Conservation (phyloP, 2,329 filamentous ascomycete genomes). For the Fusarium kyushuense region DNA sequence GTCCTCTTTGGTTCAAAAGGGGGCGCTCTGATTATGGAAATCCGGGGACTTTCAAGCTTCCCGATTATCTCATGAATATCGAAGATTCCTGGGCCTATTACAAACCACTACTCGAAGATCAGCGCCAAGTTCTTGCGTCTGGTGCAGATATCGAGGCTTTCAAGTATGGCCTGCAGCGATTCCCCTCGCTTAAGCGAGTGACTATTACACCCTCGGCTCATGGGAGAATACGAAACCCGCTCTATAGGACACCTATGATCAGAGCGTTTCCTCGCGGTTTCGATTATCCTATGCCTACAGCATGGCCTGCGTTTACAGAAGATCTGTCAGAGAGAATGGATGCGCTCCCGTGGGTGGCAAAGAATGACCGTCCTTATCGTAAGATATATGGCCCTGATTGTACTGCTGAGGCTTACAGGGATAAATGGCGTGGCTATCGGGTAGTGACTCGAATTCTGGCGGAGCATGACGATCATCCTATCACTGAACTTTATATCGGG, state of each 20-base stretch:
- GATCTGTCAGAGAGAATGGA: not conserved
- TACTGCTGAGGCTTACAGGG: constrained; percentile 1
- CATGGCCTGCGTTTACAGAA: not conserved
- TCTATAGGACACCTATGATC: constrained; percentile 6
- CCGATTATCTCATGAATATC: not conserved
- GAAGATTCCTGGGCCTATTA: constrained; percentile 9
- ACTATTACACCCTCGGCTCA: constrained; percentile 6
- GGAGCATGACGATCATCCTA: not conserved
- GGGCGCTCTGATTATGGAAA: not conserved
- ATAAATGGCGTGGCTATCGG: constrained; percentile 9
- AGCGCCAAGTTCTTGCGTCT: not conserved
- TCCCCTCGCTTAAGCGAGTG: not conserved
- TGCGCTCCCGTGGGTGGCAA: not conserved
- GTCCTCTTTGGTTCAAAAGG: constrained; percentile 8
- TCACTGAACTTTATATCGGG: constrained; percentile 3
- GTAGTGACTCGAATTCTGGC: not conserved
- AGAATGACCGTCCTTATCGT: not conserved
- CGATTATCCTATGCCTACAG: not conserved
- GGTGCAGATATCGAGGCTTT: constrained; percentile 2
- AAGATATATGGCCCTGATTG: not conserved
- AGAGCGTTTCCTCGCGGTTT: not conserved
- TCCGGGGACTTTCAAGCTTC: not conserved
- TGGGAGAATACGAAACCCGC: not conserved
- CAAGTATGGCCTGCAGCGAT: constrained; percentile 1
- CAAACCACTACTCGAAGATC: constrained; percentile 1